These are phyloP conservation scores for Polysphondylium violaceum DNA, from an alignment of 78 protist genomes.

Conservation along the genomic window DNA sequence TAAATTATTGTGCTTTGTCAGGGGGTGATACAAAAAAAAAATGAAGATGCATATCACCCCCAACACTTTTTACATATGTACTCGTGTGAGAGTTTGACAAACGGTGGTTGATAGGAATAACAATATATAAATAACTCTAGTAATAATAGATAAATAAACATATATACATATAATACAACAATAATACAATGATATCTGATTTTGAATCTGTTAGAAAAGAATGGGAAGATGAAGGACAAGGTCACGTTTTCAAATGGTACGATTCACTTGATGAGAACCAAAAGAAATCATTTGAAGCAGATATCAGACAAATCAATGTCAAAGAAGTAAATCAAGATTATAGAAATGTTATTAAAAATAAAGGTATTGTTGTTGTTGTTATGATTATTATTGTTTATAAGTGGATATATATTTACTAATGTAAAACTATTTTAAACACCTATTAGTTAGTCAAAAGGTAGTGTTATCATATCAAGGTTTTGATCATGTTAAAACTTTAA, in stretches of 20 bases:
- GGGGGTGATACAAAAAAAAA: too few relatives aligned
- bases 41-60: too few relatives aligned
- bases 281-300: slow-evolving; percentile 21
- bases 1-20: too few relatives aligned
- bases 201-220: slow-evolving; percentile 18
- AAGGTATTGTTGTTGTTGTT: background rate
- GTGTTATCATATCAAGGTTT: slow-evolving; percentile 50
- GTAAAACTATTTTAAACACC: background rate
- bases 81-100: too few relatives aligned
- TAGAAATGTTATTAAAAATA: slow-evolving; percentile 23
- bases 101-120: too few relatives aligned
- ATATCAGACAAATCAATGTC: slow-evolving; percentile 41
- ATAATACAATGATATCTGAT: too few relatives aligned
- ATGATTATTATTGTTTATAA: background rate
- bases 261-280: slow-evolving; percentile 42
- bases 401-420: background rate
- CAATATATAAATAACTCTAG: too few relatives aligned
- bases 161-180: too few relatives aligned
- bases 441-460: slow-evolving; percentile 43
- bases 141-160: too few relatives aligned
- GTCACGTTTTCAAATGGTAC: slow-evolving; percentile 82
- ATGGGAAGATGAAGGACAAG: slow-evolving; percentile 86
- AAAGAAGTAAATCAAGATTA: slow-evolving; percentile 53
- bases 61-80: too few relatives aligned
- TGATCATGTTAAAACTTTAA: slow-evolving; percentile 45